Evolutionary conservation across 2,329 filamentous ascomycete species (phyloP).

Genomic region (Hortaea werneckii): DNA sequence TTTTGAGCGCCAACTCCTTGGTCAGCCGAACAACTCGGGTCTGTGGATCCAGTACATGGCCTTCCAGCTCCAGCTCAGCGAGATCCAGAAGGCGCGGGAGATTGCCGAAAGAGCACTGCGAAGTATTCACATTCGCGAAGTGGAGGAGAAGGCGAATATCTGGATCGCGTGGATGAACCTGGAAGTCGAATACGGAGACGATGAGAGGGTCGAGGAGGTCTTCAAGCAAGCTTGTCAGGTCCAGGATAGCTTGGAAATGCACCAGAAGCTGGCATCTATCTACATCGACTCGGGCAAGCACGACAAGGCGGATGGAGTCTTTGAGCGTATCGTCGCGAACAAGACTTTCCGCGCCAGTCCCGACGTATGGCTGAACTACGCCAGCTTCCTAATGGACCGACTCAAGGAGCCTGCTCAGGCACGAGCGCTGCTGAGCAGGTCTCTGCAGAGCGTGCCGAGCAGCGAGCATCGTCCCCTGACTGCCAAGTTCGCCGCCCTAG

Average conservation of each 20-base stretch:
- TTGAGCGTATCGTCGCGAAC: slow-evolving; percentile 79
- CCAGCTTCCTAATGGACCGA: slow-evolving; percentile 77
- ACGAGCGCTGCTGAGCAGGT: slow-evolving; percentile 68
- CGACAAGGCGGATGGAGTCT: slow-evolving; percentile 77
- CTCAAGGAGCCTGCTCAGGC: slow-evolving; percentile 60
- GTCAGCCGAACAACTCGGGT: slow-evolving; percentile 83
- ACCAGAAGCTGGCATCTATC: slow-evolving; percentile 83
- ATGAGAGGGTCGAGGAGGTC: slow-evolving; percentile 70
- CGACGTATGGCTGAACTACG: slow-evolving; percentile 87
- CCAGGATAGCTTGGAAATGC: slow-evolving; percentile 82
- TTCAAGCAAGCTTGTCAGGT: slow-evolving; percentile 91
- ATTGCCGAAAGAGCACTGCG: slow-evolving; percentile 83
- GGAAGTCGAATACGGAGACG: slow-evolving; percentile 71
- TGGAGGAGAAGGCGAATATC: slow-evolving; percentile 85
- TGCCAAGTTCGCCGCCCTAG: slow-evolving; percentile 79
- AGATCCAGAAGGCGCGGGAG: slow-evolving; percentile 77
- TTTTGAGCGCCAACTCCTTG: slow-evolving; percentile 85
- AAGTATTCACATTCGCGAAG: slow-evolving; percentile 83
- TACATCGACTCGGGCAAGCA: slow-evolving; percentile 86
- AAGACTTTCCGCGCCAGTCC: slow-evolving; percentile 65
- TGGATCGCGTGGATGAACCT: slow-evolving; percentile 94
- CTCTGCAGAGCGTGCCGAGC: slow-evolving; percentile 68
- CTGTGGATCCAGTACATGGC: slow-evolving; percentile 98
- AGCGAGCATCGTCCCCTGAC: slow-evolving; percentile 65
- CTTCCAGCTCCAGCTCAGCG: slow-evolving; percentile 89